Evolutionary conservation across 768 basidiomycete genomes (phyloP).

Genomic region (Leccinum rimulosum): DNA sequence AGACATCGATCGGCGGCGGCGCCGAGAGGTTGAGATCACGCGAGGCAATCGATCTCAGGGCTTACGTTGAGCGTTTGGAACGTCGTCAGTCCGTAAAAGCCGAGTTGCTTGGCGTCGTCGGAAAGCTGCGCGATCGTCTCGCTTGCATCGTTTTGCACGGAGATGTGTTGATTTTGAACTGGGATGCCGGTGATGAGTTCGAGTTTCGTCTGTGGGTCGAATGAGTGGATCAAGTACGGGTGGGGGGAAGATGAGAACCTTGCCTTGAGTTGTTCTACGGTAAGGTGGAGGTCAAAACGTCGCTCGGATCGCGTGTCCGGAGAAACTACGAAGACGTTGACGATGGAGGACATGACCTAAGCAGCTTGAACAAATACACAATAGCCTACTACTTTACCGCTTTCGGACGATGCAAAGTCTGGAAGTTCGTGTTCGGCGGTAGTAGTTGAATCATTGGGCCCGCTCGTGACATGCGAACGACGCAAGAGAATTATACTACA

Average conservation of each 20-base stretch:
- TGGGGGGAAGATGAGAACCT: conserved; percentile 46
- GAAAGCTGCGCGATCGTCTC: conserved; percentile 52
- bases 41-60: not conserved
- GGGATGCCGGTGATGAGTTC: conserved; percentile 92
- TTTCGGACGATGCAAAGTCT: too few relatives aligned
- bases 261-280: conserved; percentile 85
- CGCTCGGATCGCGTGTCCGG: conserved; percentile 91
- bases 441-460: too few relatives aligned
- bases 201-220: conserved; percentile 59
- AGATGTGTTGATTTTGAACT: conserved; percentile 64
- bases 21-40: not conserved
- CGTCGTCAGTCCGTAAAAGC: conserved; percentile 70
- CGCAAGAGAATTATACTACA: too few relatives aligned
- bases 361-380: too few relatives aligned
- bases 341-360: conserved; percentile 38
- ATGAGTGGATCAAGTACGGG: not conserved
- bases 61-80: conserved; percentile 81
- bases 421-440: too few relatives aligned
- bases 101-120: conserved; percentile 68
- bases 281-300: conserved; percentile 70
- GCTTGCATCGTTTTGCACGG: conserved; percentile 57
- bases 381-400: too few relatives aligned
- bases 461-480: too few relatives aligned
- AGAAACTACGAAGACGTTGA: conserved; percentile 79
- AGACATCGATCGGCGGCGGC: not conserved